phyloP scores from a whole-genome alignment of 768 basidiomycete genomes.

The Lyophyllum atratum region DNA sequence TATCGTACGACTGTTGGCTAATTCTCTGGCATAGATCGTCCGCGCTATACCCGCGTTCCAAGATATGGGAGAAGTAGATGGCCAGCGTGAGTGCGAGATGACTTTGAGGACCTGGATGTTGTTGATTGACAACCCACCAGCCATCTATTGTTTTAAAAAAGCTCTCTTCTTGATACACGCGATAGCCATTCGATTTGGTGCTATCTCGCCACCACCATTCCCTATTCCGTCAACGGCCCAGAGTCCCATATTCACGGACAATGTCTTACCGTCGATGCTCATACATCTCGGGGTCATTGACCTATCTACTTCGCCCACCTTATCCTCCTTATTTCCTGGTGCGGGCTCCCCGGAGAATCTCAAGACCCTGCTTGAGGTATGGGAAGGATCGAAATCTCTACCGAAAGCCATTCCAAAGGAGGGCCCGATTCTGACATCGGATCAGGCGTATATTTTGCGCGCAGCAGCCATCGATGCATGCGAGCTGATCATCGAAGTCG shows the following conservation, averaged over 20 bases:
- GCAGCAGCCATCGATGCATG: slow-evolving; percentile 83
- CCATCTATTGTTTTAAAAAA: slow-evolving; percentile 90
- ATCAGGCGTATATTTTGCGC: slow-evolving; percentile 73
- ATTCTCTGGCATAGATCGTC: slow-evolving; percentile 54
- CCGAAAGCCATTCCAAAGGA: slow-evolving; percentile 28
- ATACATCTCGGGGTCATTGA: slow-evolving; percentile 77
- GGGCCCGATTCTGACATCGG: slow-evolving; percentile 54
- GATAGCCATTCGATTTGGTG: slow-evolving; percentile 65
- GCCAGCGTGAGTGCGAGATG: slow-evolving; percentile 51
- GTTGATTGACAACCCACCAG: slow-evolving; percentile 34
- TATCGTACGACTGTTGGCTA: neutral
- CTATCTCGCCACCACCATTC: slow-evolving; percentile 52
- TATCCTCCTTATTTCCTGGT: slow-evolving; percentile 51
- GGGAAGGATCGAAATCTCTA: slow-evolving; percentile 11
- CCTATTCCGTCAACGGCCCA: slow-evolving; percentile 60
- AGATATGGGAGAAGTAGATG: slow-evolving; percentile 72
- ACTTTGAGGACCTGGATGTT: neutral
- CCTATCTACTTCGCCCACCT: slow-evolving; percentile 47
- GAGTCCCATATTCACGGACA: slow-evolving; percentile 76
- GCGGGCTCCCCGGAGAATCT: slow-evolving; percentile 42
- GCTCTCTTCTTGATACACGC: slow-evolving; percentile 81
- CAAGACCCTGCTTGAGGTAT: slow-evolving; percentile 35
- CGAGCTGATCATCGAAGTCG: slow-evolving; percentile 62
- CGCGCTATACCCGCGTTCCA: slow-evolving; percentile 79
- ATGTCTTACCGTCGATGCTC: slow-evolving; percentile 82